These are phyloP conservation scores for Xerocomellus intermedius DNA, from an alignment of 768 basidiomycete species.

Conservation along the genomic window DNA sequence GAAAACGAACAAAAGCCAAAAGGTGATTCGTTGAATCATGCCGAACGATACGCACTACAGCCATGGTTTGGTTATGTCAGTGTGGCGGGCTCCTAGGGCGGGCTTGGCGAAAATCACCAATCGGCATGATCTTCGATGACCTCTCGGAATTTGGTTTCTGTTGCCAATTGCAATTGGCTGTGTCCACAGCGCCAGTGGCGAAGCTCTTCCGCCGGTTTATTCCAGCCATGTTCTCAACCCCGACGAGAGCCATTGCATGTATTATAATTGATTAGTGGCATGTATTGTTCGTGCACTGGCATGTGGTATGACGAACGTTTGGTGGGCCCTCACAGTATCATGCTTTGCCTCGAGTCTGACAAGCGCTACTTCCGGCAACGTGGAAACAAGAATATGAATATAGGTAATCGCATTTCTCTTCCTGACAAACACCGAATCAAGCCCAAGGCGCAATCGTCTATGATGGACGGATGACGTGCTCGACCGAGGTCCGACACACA, in stretches of 20 bases:
- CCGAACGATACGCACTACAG: too few relatives aligned
- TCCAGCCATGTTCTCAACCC: background rate
- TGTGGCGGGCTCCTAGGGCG: too few relatives aligned
- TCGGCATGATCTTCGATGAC: background rate
- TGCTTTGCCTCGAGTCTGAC: background rate
- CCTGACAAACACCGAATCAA: background rate
- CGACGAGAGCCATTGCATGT: background rate
- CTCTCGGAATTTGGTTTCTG: background rate
- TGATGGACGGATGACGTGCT: background rate
- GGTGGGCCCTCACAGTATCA: background rate
- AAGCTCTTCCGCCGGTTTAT: background rate
- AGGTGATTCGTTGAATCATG: background rate
- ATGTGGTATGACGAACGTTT: too few relatives aligned
- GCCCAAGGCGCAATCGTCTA: background rate
- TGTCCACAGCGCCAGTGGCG: background rate
- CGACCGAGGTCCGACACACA: background rate
- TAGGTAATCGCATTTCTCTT: background rate
- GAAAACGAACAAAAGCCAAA: background rate
- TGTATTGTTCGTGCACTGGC: too few relatives aligned
- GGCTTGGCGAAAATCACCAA: background rate
- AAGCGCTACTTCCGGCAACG: background rate
- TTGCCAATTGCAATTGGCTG: too few relatives aligned
- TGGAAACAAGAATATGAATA: too few relatives aligned
- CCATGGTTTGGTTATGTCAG: too few relatives aligned
- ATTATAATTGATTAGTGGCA: background rate